Conservation (phyloP, 257 asterid species). For the Ocimum tenuiflorum region DNA sequence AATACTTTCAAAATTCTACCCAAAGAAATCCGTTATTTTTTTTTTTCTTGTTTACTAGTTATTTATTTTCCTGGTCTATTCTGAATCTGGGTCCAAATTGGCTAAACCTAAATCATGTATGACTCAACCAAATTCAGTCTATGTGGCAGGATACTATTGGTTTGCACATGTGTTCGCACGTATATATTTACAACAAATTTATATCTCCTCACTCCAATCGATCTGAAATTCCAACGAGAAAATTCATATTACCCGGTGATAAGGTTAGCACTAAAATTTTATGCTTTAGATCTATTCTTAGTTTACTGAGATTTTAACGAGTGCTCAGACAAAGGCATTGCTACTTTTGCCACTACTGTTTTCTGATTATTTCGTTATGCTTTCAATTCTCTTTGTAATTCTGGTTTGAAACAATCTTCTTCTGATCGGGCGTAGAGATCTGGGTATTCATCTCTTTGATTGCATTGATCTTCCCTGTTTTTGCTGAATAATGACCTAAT, state of each 20-base stretch:
- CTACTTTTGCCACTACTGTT: neutral
- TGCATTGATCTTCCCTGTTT: neutral
- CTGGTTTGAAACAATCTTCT: neutral
- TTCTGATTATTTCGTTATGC: neutral
- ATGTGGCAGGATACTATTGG: conserved; percentile 26
- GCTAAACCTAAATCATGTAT: neutral
- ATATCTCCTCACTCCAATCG: neutral
- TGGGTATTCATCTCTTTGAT: neutral
- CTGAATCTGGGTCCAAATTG: no score
- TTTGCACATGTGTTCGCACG: conserved; percentile 14
- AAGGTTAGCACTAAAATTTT: conserved; percentile 9
- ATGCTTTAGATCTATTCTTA: neutral
- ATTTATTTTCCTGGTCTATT: no score
- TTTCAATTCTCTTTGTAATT: neutral
- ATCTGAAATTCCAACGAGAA: conserved; percentile 1
- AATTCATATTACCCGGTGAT: neutral
- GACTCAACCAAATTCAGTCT: conserved; percentile 10
- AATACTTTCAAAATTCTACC: no score
- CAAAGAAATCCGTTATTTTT: no score
- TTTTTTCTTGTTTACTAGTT: no score
- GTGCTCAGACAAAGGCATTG: neutral
- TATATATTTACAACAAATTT: neutral
- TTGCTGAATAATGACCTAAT: neutral
- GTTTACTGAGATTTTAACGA: neutral
- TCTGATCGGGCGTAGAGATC: conserved; percentile 22